phyloP scores from a whole-genome alignment of 2,329 filamentous ascomycete species.

The Colletotrichum musicola region DNA sequence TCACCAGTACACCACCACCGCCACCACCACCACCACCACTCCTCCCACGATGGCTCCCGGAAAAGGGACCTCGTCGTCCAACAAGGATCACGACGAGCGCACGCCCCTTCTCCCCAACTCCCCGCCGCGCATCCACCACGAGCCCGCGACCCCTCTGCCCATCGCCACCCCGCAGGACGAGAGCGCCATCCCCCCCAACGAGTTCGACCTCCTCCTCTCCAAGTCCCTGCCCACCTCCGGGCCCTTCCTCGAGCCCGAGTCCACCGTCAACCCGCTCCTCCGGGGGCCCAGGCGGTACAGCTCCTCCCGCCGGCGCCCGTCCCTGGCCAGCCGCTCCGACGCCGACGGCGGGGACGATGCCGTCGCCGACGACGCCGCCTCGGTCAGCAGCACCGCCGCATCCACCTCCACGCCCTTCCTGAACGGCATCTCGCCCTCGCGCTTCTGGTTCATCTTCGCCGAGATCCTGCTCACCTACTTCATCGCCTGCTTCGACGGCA shows the following conservation, averaged over 20 bases:
- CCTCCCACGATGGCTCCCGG: slow-evolving; percentile 6
- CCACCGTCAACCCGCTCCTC: slow-evolving; percentile 55
- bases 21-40: background rate
- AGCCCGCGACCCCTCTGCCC: slow-evolving; percentile 32
- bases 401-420: slow-evolving; percentile 50
- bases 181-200: slow-evolving; percentile 48
- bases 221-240: slow-evolving; percentile 53
- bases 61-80: background rate
- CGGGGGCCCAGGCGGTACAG: slow-evolving; percentile 49
- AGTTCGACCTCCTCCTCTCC: slow-evolving; percentile 53
- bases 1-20: background rate
- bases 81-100: slow-evolving; percentile 13
- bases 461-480: slow-evolving; percentile 71
- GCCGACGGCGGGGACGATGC: background rate
- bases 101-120: slow-evolving; percentile 25
- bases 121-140: slow-evolving; percentile 4
- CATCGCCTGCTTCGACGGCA: slow-evolving; percentile 77
- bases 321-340: slow-evolving; percentile 26
- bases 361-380: slow-evolving; percentile 23
- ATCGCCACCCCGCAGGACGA: slow-evolving; percentile 37
- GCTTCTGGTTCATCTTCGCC: slow-evolving; percentile 74
- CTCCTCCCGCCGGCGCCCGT: slow-evolving; percentile 35
- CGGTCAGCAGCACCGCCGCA: slow-evolving; percentile 32
- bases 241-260: slow-evolving; percentile 57
- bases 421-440: slow-evolving; percentile 59